Base-by-base conservation (phyloP, 176 grass and related monocot species). In the Hsuehochloa calcarea region DNA sequence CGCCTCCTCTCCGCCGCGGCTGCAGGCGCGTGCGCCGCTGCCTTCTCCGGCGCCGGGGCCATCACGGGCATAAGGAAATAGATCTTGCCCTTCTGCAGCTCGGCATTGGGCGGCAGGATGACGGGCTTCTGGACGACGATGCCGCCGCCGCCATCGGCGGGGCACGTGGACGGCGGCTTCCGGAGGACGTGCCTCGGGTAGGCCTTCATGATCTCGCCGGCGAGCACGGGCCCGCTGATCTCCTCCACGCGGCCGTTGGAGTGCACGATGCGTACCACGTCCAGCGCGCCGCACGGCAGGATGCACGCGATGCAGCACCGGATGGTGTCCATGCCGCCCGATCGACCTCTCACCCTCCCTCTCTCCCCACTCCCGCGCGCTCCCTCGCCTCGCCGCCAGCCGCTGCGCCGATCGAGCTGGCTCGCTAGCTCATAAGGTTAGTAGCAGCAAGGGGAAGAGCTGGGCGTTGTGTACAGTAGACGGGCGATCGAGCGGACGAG, bases 221-320 rank as follows among this genome's bases (percentile, higher is more conserved):
- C 97, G 15, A 91, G 89, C 59, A 96, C 92, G 40, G 87, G 89
- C 17, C 88, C 84, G 81, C 88, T 81, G 80, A 99, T 99, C 93
- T 92, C 91, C 84, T 99, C 97, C 37, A 96, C 97, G 3, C 93
- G 91, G 27, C 97, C 97, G 79, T 88, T 94, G 56, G 97, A 92
- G 86, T 99, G 97, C 82, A 99, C 97, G 86, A 99, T 96, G 67
- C 97, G 91, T 86, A 99, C 80, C 68, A 99, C 91, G 79, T 99
- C 97, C 79, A 99, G 88, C 38, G 97, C 97, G 5, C 97, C 97
- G 74, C 97, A 99, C 31, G 97, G 97, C 58, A 99, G 86, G 87
- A 99, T 99, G 87, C 97, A 99, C 56, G 97, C 86, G 87, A 99
- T 99, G 92, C 97, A 99, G 77, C 97, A 99, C 84, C 94, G 79